Base-by-base conservation (phyloP, 805 yeast genomes). In the Yarrowia phangngaensis region DNA sequence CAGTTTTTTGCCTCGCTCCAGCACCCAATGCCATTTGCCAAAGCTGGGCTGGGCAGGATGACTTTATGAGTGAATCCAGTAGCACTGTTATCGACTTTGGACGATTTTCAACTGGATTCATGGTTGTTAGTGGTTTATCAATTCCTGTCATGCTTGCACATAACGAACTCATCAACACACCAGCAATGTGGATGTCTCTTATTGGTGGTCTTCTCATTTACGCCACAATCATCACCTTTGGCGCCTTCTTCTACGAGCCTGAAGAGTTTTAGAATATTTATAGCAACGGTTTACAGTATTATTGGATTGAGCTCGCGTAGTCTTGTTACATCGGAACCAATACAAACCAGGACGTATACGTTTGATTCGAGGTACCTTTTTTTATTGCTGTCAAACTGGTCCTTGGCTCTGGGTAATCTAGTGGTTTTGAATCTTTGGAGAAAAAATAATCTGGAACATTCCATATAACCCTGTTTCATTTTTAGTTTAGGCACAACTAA, bases 191-290 rank as follows among this genome's bases (percentile, higher is more conserved):
- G 14, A 80, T 90, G 80, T 83, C 95, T 36, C 74, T 85, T 23
- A 51, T 72, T 9, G 98, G 97, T 12, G 97, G 97, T n/a, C 54
- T 73, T 14, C 72, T 89, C 53, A 85, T 90, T 35, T 89, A 84
- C 65, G 75, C 80, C 5, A 82, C 96, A 6, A 87, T 90, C 23
- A 82, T 85, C 41, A 77, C 85, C 6, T 90, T 90, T 62, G 80
- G 85, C 4, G 71, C 80, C 61, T 86, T 84, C 60, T 90, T 90
- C 71, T 79, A 77, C 52, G 76, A 76, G 19, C 55, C 66, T 22
- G 74, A 70, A 23, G 74, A 71, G 51, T 69, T 64, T 52, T 69
- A 38, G 45, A 28, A 24, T 38, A 38, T 38, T 38, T 38, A 38
- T 38, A 38, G 45, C 45, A 38, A 26, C n/a, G 28, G 28, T n/a